Evolutionary conservation across 2,329 filamentous ascomycete genomes (phyloP).

Genomic region (Venturia asperata): DNA sequence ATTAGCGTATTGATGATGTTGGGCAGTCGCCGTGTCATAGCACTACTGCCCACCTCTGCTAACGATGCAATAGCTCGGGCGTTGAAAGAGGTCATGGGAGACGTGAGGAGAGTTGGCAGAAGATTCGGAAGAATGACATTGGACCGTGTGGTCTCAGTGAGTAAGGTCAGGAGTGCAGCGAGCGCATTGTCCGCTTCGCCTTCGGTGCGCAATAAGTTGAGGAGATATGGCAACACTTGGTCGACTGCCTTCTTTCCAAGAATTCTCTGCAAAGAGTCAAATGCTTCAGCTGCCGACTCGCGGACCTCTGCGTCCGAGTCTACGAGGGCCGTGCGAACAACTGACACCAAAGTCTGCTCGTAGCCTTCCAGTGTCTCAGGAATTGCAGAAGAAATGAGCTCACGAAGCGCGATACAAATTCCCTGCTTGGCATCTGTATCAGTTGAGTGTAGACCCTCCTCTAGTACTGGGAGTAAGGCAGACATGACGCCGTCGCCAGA

Average conservation of each 20-base stretch:
- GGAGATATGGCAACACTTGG: conserved; percentile 85
- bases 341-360: conserved; percentile 89
- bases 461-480: conserved; percentile 80
- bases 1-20: conserved; percentile 89
- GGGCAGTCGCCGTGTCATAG: conserved; percentile 85
- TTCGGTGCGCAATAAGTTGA: conserved; percentile 80
- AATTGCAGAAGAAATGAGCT: conserved; percentile 84
- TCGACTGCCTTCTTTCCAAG: conserved; percentile 92
- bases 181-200: conserved; percentile 86
- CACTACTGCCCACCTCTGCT: conserved; percentile 79
- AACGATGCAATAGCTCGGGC: conserved; percentile 88
- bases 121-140: conserved; percentile 96
- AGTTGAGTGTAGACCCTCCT: conserved; percentile 83
- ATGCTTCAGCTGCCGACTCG: conserved; percentile 93
- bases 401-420: conserved; percentile 91
- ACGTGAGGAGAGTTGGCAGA: conserved; percentile 82
- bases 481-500: conserved; percentile 89
- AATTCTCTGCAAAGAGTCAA: conserved; percentile 88
- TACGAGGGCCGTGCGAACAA: conserved; percentile 85
- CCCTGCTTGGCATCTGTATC: conserved; percentile 93
- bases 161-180: conserved; percentile 82
- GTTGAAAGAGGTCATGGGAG: conserved; percentile 90
- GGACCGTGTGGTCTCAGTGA: conserved; percentile 86
- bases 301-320: conserved; percentile 85
- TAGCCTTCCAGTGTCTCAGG: conserved; percentile 86